Evolutionary conservation across 495 filamentous ascomycete species (phyloP).

Genomic region (Usnea hakonensis): DNA sequence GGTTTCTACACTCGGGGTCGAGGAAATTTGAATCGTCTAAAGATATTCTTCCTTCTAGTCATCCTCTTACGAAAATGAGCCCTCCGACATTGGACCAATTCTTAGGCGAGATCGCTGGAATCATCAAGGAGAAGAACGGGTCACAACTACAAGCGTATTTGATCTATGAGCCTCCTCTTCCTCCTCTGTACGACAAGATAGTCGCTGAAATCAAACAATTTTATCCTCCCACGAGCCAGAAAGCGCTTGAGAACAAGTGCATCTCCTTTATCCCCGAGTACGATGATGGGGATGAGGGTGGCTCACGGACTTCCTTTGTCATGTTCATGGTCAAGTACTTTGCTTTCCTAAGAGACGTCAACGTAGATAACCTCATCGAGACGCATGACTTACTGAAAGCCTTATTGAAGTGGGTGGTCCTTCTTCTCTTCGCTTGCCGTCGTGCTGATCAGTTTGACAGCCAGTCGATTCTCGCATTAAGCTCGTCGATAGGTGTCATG

Average conservation of each 20-base stretch:
- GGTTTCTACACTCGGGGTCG: too few relatives aligned
- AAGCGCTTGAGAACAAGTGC: slow-evolving; percentile 51
- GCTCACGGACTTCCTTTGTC: slow-evolving; percentile 65
- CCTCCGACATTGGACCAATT: slow-evolving; percentile 50
- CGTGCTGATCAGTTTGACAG: slow-evolving; percentile 31
- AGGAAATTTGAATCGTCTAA: background rate
- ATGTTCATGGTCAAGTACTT: slow-evolving; percentile 74
- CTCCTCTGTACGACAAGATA: slow-evolving; percentile 59
- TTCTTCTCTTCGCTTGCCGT: background rate
- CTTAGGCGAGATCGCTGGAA: slow-evolving; percentile 43
- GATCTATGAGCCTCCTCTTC: slow-evolving; percentile 56
- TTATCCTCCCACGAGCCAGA: slow-evolving; percentile 44
- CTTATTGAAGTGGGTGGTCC: slow-evolving; percentile 56
- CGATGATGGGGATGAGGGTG: slow-evolving; percentile 48
- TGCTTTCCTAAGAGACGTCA: slow-evolving; percentile 67
- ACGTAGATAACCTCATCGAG: slow-evolving; percentile 63
- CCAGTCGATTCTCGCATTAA: slow-evolving; percentile 72
- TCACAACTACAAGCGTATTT: slow-evolving; percentile 49
- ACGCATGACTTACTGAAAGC: slow-evolving; percentile 67
- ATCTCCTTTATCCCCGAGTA: slow-evolving; percentile 48
- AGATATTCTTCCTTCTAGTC: background rate
- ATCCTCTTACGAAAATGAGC: slow-evolving; percentile 21
- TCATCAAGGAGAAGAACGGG: slow-evolving; percentile 49
- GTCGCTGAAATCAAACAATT: slow-evolving; percentile 52
- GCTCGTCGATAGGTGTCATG: slow-evolving; percentile 65